Percentiles rank a stretch among this genome's conserved stretches.
Evolutionary conservation across 2,329 filamentous ascomycete genomes (phyloP).

Genomic region (Chaetoscypha palmicola): DNA sequence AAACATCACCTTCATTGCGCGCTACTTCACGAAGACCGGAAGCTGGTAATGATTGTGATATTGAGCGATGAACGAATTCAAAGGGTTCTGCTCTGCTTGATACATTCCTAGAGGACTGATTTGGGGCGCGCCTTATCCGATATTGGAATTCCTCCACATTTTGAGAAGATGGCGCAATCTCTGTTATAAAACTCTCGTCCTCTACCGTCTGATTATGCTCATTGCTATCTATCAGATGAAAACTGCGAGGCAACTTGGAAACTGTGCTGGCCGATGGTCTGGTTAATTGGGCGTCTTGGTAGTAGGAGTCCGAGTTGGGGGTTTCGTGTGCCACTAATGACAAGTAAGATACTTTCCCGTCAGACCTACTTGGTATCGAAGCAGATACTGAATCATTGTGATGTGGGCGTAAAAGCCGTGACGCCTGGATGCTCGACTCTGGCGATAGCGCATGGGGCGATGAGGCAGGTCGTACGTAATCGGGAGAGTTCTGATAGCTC

Average conservation of each 20-base stretch:
- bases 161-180: slow-evolving; percentile 26
- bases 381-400: background rate
- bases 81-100: background rate
- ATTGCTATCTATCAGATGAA: background rate
- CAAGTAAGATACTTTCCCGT: background rate
- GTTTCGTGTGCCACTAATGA: background rate
- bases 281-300: background rate
- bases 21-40: background rate
- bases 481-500: background rate
- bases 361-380: background rate
- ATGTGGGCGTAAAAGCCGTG: too few relatives aligned
- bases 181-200: slow-evolving; percentile 25
- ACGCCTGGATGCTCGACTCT: background rate
- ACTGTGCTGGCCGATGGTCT: background rate
- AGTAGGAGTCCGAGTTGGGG: background rate
- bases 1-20: background rate
- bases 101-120: background rate
- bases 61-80: background rate
- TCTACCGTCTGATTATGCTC: background rate
- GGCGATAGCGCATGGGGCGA: background rate
- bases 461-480: background rate
- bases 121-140: slow-evolving; percentile 17
- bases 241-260: background rate
- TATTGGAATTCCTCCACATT: slow-evolving; percentile 28
- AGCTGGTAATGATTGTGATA: background rate